Evolutionary conservation across 768 basidiomycete genomes (phyloP).

Genomic region (Lactarius deliciosus): DNA sequence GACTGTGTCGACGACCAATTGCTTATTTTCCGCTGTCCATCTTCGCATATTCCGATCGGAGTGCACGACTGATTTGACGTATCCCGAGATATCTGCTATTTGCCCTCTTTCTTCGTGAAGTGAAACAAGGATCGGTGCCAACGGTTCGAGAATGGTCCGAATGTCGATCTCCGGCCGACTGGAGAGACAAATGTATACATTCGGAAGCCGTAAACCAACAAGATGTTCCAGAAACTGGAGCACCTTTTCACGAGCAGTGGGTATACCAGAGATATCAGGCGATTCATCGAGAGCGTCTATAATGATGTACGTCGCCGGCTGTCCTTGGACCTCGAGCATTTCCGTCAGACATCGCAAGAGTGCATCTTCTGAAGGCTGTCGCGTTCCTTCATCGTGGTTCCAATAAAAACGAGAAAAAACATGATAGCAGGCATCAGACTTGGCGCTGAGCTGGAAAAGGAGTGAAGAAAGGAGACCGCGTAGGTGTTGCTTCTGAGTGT

Average conservation of each 20-base stretch:
- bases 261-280: too few species aligned
- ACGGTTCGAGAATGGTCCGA: not conserved
- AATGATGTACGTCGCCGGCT: too few species aligned
- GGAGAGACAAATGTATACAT: constrained; percentile 3
- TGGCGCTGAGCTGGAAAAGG: too few species aligned
- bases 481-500: too few species aligned
- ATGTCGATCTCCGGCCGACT: too few species aligned
- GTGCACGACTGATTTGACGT: too few species aligned
- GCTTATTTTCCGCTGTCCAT: too few species aligned
- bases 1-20: too few species aligned
- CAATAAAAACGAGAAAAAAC: not conserved
- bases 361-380: constrained; percentile 1
- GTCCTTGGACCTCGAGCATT: constrained; percentile 2
- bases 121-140: not conserved
- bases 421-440: too few species aligned
- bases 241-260: not conserved
- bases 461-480: too few species aligned
- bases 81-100: not conserved
- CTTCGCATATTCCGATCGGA: too few species aligned
- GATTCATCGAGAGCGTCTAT: too few species aligned
- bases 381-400: constrained; percentile 1
- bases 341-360: constrained; percentile 1
- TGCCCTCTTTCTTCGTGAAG: constrained; percentile 15
- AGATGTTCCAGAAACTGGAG: constrained; percentile 1
- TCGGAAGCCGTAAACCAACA: not conserved